Base-by-base conservation (phyloP, 2,329 filamentous ascomycete species). In the Thielaviopsis ethacetica region DNA sequence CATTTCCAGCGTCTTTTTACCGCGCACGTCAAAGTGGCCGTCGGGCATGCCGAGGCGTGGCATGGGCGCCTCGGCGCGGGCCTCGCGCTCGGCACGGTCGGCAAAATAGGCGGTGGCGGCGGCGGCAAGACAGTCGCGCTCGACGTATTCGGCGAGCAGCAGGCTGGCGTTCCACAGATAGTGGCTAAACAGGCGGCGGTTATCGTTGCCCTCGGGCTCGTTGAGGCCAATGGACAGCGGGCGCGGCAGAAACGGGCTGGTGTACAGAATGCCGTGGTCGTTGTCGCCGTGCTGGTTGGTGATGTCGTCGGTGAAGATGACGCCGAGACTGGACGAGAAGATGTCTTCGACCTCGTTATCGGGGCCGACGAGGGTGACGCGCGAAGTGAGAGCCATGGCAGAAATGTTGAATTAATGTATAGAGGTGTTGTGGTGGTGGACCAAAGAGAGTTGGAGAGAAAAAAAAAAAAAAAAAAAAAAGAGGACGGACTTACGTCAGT, bases 111-210 rank as follows among this genome's bases (percentile, higher is more conserved):
- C 62, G 58, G 24, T 51, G 57, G 21, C 60, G 26, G 41, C 54
- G 17, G 38, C 54, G 38, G 26, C 62, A 54, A 78, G 64, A 5
- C 73, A 71, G 50, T 73, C 75, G 7, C 72, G 72, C 67, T 82
- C 79, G 59, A 82, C 70, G 27, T 80, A 70, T 68, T 81, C 79
- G 9, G 76, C 78, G 1, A 81, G 71, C 63, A 79, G 68, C 54
- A 83, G 68, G 19, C 73, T 76, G 6, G 84, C 75, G 69, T 89
- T 89, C 85, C 85, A 89, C 26, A 88, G 70, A 68, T 84, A 87
- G 67, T 89, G 85, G 62, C 82, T 81, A 67, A 87, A 88, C 52
- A 88, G 75, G 21, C 70, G 68, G 55, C 83, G 71, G 64, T 82
- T 78, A 30, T 75, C 70, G 58, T 83, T 79, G 34, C 68, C 72